These are phyloP conservation scores for Myxozyma vanderwaltii DNA, from an alignment of 805 yeast species.

Conservation along the genomic window DNA sequence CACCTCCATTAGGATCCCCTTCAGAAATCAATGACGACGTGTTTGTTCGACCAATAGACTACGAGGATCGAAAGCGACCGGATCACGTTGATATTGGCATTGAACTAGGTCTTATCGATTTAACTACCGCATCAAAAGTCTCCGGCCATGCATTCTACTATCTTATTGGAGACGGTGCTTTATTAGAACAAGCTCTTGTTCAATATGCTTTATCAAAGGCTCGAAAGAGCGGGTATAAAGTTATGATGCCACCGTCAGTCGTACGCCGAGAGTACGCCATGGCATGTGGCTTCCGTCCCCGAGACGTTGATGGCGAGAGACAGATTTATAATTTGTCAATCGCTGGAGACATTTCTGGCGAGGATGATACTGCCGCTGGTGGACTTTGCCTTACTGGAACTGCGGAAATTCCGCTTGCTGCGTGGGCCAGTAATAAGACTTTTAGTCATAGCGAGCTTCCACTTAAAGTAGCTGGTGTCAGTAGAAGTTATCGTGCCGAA, in stretches of 20 bases:
- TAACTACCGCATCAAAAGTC: slow-evolving; percentile 68
- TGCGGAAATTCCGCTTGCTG: slow-evolving; percentile 94
- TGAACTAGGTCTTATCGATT: slow-evolving; percentile 66
- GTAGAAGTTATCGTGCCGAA: slow-evolving; percentile 89
- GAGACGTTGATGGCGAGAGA: slow-evolving; percentile 81
- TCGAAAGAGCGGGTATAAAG: slow-evolving; percentile 62
- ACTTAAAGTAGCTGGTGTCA: slow-evolving; percentile 69
- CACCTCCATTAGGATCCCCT: slow-evolving; percentile 7
- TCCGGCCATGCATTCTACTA: slow-evolving; percentile 91
- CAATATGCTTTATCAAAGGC: slow-evolving; percentile 76
- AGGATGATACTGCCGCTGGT: slow-evolving; percentile 3
- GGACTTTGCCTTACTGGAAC: slow-evolving; percentile 79
- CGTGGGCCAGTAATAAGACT: slow-evolving; percentile 58
- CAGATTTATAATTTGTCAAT: slow-evolving; percentile 72
- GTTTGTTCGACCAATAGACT: slow-evolving; percentile 10
- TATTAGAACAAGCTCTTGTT: slow-evolving; percentile 84
- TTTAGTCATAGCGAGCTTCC: slow-evolving; percentile 53
- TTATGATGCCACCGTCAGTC: slow-evolving; percentile 82
- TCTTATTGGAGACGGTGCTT: slow-evolving; percentile 79
- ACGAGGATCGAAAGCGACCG: slow-evolving; percentile 2
- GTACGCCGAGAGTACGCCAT: slow-evolving; percentile 73
- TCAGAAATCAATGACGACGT: not conserved
- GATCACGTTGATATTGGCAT: slow-evolving; percentile 78
- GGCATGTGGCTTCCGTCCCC: slow-evolving; percentile 95
- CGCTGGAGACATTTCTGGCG: slow-evolving; percentile 43